phyloP scores from a whole-genome alignment of 176 grass and related monocot species.

The Tillandsia fasciculata region DNA sequence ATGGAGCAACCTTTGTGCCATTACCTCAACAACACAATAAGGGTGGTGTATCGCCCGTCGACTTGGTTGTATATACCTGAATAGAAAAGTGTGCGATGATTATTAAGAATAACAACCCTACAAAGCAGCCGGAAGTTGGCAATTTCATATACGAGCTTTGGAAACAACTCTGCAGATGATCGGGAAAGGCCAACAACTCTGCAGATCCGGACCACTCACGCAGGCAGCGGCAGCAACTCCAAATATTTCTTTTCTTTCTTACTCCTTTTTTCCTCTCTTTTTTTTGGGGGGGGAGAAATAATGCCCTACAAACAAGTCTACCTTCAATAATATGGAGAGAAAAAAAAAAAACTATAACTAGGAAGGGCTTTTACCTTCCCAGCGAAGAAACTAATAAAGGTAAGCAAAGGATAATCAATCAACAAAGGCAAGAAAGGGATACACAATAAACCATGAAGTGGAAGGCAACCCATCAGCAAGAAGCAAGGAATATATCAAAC shows the following conservation, averaged over 20 bases:
- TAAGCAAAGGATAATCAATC: background rate
- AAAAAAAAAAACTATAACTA: background rate
- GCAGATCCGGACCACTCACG: background rate
- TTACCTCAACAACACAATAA: background rate
- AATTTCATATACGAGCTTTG: background rate
- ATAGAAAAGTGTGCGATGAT: background rate
- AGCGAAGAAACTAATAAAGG: no score
- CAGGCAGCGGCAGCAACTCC: no score
- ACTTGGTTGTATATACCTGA: background rate
- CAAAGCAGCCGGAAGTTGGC: background rate
- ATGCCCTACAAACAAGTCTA: background rate
- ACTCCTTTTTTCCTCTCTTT: no score
- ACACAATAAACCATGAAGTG: background rate
- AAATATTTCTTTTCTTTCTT: no score
- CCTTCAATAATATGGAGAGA: background rate
- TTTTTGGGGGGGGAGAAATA: background rate
- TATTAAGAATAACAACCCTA: background rate
- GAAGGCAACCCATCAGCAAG: background rate
- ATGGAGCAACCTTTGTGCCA: constrained; percentile 37
- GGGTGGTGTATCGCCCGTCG: background rate
- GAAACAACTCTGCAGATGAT: background rate
- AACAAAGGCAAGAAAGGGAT: background rate
- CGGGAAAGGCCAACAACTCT: background rate
- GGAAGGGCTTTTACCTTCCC: no score
- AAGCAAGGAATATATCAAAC: background rate